phyloP scores from a whole-genome alignment of 352 stramenopile genomes.

The Blastocystis sp. region DNA sequence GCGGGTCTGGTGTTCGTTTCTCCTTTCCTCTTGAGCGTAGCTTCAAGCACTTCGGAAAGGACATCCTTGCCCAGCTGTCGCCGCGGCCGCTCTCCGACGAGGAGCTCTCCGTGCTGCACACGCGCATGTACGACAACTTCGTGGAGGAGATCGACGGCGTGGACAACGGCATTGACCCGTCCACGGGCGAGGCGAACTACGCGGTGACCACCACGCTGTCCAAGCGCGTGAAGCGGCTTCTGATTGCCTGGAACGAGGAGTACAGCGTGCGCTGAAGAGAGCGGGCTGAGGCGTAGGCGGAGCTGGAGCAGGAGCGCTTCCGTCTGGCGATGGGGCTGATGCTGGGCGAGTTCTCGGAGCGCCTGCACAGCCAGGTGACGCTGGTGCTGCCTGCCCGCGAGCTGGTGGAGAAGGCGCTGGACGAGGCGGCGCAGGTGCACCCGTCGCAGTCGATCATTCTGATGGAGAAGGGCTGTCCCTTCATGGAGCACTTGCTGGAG shows the following conservation, averaged over 20 bases:
- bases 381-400: slow-evolving; percentile 5
- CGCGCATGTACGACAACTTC: slow-evolving; percentile 54
- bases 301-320: slow-evolving; percentile 30
- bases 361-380: not conserved
- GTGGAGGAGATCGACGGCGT: slow-evolving; percentile 65
- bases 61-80: not conserved
- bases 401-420: slow-evolving; percentile 8
- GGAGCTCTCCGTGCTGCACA: not conserved
- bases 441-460: slow-evolving; percentile 11
- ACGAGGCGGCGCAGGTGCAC: not conserved
- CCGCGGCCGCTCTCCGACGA: not conserved
- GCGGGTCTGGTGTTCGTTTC: slow-evolving; percentile 9
- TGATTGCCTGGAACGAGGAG: slow-evolving; percentile 10
- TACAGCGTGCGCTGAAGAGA: not conserved
- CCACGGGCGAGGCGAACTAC: slow-evolving; percentile 39
- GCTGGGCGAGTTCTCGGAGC: slow-evolving; percentile 22
- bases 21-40: not conserved
- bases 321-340: slow-evolving; percentile 40
- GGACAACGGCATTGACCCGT: slow-evolving; percentile 59
- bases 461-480: slow-evolving; percentile 25
- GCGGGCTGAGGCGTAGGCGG: not conserved
- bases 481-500: slow-evolving; percentile 28
- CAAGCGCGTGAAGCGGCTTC: slow-evolving; percentile 13
- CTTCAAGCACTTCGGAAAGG: slow-evolving; percentile 50
- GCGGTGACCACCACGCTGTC: slow-evolving; percentile 36